A percentile compares a stretch with the other conserved stretches of the same genome.
Evolutionary conservation across 768 basidiomycete genomes (phyloP).

Genomic region (Collybiopsis luxurians): DNA sequence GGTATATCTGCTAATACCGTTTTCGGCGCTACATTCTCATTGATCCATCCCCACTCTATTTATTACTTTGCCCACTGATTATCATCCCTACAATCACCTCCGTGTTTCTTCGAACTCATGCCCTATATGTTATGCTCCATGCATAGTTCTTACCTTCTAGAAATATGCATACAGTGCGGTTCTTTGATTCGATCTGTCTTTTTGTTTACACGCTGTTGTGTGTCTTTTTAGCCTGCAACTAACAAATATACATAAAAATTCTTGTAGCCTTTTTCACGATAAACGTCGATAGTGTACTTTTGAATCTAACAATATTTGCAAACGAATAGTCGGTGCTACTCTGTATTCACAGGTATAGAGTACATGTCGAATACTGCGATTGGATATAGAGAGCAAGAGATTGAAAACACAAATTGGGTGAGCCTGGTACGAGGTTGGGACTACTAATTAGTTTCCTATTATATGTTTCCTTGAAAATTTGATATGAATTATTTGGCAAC

Average conservation of each 20-base stretch:
- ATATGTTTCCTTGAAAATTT: no score
- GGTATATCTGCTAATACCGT: neutral
- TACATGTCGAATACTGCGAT: no score
- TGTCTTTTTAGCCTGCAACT: no score
- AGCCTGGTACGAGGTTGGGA: no score
- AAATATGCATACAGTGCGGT: neutral
- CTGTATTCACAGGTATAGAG: no score
- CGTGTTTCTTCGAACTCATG: neutral
- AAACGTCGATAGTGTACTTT: conserved; percentile 3
- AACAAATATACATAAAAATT: neutral
- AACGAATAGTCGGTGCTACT: neutral
- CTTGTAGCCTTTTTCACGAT: neutral
- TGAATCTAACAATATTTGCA: neutral
- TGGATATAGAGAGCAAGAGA: no score
- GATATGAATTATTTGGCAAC: no score
- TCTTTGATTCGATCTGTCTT: neutral
- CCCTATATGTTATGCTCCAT: neutral
- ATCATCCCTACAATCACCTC: no score
- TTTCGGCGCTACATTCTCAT: conserved; percentile 1
- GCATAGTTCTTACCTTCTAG: neutral
- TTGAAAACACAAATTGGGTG: no score
- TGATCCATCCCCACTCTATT: conserved; percentile 2
- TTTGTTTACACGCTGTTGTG: neutral
- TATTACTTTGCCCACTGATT: conserved; percentile 1
- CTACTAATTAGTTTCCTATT: no score